Percentiles rank a stretch among this genome's conserved stretches.
Conservation (phyloP, 805 yeast genomes). For the Starmerella gropengiesseri region DNA sequence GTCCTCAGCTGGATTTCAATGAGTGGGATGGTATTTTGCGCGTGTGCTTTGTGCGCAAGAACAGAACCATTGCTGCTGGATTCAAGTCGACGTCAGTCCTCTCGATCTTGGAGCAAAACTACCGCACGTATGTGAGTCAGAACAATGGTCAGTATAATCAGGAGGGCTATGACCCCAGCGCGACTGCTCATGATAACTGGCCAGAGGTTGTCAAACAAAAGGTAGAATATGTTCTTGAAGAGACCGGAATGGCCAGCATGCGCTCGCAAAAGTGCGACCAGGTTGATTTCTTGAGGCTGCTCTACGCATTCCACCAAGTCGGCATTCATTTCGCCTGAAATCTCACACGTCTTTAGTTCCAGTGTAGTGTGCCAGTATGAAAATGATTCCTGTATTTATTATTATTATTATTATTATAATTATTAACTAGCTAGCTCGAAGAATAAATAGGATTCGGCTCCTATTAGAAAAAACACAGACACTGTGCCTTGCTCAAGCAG, state of each 20-base stretch:
- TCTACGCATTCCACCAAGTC: constrained; percentile 91
- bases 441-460: too few species aligned
- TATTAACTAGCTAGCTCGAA: not conserved
- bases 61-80: constrained; percentile 84
- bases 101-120: constrained; percentile 76
- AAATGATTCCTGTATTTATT: not conserved
- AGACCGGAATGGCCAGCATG: constrained; percentile 71
- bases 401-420: not conserved
- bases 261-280: constrained; percentile 94
- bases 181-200: constrained; percentile 30
- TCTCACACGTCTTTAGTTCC: too few species aligned
- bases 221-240: constrained; percentile 60
- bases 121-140: constrained; percentile 60
- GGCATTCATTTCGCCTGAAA: constrained; percentile 85
- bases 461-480: too few species aligned
- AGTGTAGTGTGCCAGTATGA: too few species aligned
- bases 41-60: constrained; percentile 84
- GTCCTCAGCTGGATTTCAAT: constrained; percentile 85
- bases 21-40: constrained; percentile 97
- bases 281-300: constrained; percentile 69
- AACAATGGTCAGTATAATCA: constrained; percentile 33
- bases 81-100: constrained; percentile 73
- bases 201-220: constrained; percentile 51
- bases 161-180: constrained; percentile 34
- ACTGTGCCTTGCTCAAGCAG: constrained; percentile 12